Percentiles rank a stretch among this genome's conserved stretches.
Evolutionary conservation across 306 rosid genomes (phyloP).

Genomic region (Sicyos edulis): DNA sequence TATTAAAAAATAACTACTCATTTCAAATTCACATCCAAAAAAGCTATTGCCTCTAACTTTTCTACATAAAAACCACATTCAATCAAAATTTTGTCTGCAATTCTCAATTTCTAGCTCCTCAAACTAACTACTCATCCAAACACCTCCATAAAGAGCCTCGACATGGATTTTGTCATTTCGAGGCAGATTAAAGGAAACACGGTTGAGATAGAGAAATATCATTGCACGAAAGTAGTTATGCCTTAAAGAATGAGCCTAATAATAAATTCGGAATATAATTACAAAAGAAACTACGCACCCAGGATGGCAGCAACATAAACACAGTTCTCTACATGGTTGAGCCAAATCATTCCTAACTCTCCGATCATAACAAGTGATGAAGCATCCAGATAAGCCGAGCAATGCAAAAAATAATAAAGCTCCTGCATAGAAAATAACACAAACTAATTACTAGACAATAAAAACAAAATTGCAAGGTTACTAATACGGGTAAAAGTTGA

Average conservation of each 20-base stretch:
- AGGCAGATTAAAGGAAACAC: background rate
- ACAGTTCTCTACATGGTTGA: constrained; percentile 96
- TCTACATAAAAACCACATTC: too few relatives aligned
- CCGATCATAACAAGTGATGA: constrained; percentile 95
- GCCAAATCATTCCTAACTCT: constrained; percentile 97
- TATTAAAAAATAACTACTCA: too few relatives aligned
- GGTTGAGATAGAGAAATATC: background rate
- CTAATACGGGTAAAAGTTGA: background rate
- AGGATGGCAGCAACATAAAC: constrained; percentile 98
- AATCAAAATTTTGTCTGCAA: too few relatives aligned
- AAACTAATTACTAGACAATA: constrained; percentile 17
- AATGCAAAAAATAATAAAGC: constrained; percentile 86
- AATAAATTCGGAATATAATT: constrained; percentile 18
- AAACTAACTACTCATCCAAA: too few relatives aligned
- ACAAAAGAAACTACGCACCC: constrained; percentile 43
- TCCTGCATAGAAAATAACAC: constrained; percentile 47
- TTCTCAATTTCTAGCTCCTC: too few relatives aligned
- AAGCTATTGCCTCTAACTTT: too few relatives aligned
- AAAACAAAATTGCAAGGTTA: constrained; percentile 14
- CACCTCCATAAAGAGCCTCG: too few relatives aligned
- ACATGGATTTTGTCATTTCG: too few relatives aligned
- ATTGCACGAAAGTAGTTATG: background rate
- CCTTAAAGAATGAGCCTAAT: background rate
- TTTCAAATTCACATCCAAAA: too few relatives aligned
- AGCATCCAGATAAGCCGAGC: constrained; percentile 97